Evolutionary conservation across 805 yeast genomes (phyloP).

Genomic region (Nakazawaea holstii): DNA sequence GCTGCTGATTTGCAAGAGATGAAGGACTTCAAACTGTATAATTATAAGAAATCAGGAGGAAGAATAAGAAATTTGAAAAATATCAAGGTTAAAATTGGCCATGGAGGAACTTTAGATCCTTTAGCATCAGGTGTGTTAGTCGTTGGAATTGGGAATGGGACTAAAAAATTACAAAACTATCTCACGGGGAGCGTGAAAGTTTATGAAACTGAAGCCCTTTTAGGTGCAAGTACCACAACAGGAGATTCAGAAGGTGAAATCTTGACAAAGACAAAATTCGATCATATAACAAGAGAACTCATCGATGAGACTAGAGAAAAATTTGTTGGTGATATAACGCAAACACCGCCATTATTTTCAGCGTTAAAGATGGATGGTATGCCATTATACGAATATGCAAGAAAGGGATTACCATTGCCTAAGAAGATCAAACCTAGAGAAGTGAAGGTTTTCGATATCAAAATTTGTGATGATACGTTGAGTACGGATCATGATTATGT

Average conservation of each 20-base stretch:
- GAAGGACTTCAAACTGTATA: conserved; percentile 39
- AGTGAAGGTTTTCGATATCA: conserved; percentile 53
- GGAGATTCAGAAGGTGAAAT: conserved; percentile 91
- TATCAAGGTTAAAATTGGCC: conserved; percentile 84
- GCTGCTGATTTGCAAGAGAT: conserved; percentile 46
- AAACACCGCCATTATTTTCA: conserved; percentile 92
- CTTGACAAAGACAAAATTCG: conserved; percentile 48
- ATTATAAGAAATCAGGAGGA: conserved; percentile 29
- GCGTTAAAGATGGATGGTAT: conserved; percentile 94
- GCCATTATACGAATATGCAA: conserved; percentile 90
- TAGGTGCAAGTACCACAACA: conserved; percentile 90
- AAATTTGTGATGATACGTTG: conserved; percentile 49
- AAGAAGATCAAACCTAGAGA: conserved; percentile 73
- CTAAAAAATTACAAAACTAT: conserved; percentile 71
- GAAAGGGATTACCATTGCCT: conserved; percentile 83
- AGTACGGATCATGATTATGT: conserved; percentile 50
- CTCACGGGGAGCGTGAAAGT: conserved; percentile 71
- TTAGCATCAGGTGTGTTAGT: conserved; percentile 92
- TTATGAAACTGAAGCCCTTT: conserved; percentile 77
- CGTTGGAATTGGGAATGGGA: conserved; percentile 89
- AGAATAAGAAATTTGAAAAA: conserved; percentile 44
- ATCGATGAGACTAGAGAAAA: conserved; percentile 47
- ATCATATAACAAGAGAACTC: conserved; percentile 50
- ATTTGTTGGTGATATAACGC: conserved; percentile 77
- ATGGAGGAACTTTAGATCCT: conserved; percentile 97